phyloP scores from a whole-genome alignment of 768 basidiomycete genomes.

The Dacryopinax primogenitus region DNA sequence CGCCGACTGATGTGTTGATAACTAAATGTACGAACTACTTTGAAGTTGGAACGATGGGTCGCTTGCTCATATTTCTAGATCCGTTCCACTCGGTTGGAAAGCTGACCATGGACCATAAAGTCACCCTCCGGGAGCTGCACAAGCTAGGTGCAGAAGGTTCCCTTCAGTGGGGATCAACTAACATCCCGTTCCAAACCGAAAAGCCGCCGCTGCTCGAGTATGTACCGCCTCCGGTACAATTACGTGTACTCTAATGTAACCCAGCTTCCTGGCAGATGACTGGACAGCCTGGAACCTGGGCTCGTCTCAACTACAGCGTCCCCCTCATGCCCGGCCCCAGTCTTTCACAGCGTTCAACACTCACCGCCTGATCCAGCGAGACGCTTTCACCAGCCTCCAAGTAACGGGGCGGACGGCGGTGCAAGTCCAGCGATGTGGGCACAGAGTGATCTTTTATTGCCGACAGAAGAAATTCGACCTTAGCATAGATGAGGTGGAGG shows the following conservation, averaged over 20 bases:
- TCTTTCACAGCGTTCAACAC: not conserved
- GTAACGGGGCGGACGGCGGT: not conserved
- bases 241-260: not conserved
- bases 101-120: not conserved
- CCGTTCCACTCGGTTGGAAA: conserved; percentile 1
- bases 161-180: not conserved
- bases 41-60: not conserved
- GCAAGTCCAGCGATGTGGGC: not conserved
- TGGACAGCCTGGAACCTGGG: not conserved
- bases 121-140: conserved; percentile 6
- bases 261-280: not conserved
- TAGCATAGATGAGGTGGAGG: not conserved
- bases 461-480: not conserved
- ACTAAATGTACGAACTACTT: not conserved
- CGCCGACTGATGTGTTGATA: not conserved
- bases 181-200: not conserved
- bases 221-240: not conserved
- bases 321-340: not conserved
- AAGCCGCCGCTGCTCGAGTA: not conserved
- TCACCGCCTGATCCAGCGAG: not conserved
- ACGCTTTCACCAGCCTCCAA: not conserved
- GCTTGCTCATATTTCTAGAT: not conserved
- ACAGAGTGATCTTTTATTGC: not conserved
- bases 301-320: not conserved
- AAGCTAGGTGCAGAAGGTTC: not conserved